Evolutionary conservation across 2,329 filamentous ascomycete genomes (phyloP).

Genomic region (Aureobasidium sp.): DNA sequence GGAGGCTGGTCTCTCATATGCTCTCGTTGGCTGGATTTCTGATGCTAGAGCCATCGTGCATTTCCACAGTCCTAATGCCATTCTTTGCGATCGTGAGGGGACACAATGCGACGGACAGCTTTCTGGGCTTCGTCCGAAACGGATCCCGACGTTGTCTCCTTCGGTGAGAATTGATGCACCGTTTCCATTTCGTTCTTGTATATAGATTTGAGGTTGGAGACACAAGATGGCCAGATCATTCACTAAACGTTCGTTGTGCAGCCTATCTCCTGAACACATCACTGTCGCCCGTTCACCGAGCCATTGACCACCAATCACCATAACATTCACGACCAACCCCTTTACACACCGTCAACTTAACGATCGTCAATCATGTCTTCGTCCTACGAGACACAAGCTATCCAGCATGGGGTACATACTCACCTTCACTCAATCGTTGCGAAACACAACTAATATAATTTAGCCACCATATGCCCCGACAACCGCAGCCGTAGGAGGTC

Average conservation of each 20-base stretch:
- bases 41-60: too few relatives aligned
- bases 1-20: too few relatives aligned
- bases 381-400: not conserved
- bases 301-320: not conserved
- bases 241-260: not conserved
- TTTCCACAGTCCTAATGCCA: too few relatives aligned
- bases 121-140: not conserved
- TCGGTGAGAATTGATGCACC: too few relatives aligned
- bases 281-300: not conserved
- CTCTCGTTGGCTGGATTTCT: too few relatives aligned
- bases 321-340: not conserved
- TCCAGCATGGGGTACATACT: conserved; percentile 14
- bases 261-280: not conserved
- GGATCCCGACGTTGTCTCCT: not conserved
- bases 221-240: not conserved
- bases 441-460: not conserved
- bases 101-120: not conserved
- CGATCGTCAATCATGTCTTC: not conserved
- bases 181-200: too few relatives aligned
- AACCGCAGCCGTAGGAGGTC: conserved; percentile 29
- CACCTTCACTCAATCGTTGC: too few relatives aligned
- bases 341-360: too few relatives aligned
- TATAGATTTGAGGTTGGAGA: too few relatives aligned
- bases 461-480: conserved; percentile 20
- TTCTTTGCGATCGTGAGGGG: not conserved